A percentile compares a stretch with the other conserved stretches of the same genome.
phyloP scores from a whole-genome alignment of 2,329 filamentous ascomycete species.

The Coccinonectria pachysandricola region DNA sequence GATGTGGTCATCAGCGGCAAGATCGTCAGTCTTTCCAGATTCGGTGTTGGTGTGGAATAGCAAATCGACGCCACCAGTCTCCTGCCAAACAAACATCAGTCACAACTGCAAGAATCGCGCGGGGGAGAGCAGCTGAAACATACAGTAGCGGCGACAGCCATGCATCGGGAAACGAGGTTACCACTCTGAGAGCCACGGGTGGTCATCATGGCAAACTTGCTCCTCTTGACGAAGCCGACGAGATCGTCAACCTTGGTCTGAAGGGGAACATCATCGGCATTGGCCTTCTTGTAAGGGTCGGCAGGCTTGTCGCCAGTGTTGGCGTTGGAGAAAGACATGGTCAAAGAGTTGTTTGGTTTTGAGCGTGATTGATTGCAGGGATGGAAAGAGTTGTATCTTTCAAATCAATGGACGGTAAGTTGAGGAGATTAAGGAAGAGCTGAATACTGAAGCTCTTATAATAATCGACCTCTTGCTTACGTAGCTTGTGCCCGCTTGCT shows the following conservation, averaged over 20 bases:
- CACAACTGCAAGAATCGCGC: constrained; percentile 1
- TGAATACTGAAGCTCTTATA: constrained; percentile 3
- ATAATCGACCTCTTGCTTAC: constrained; percentile 10
- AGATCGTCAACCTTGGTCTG: constrained; percentile 71
- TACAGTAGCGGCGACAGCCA: constrained; percentile 75
- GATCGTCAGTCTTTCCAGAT: constrained; percentile 77
- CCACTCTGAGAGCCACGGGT: constrained; percentile 57
- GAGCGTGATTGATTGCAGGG: constrained; percentile 3
- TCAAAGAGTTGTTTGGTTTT: constrained; percentile 10
- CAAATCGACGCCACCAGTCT: constrained; percentile 67
- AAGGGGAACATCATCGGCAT: constrained; percentile 51
- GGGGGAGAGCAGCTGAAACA: constrained; percentile 5
- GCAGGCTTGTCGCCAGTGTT: constrained; percentile 51
- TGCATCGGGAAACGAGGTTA: constrained; percentile 68
- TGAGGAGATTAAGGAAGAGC: constrained; percentile 7
- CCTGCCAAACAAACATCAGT: constrained; percentile 42
- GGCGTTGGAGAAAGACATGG: constrained; percentile 42
- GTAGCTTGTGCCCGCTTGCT: constrained; percentile 2
- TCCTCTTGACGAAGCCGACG: constrained; percentile 55
- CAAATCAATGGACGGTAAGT: too few species aligned
- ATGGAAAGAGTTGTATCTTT: too few species aligned
- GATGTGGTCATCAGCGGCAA: constrained; percentile 60
- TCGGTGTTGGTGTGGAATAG: constrained; percentile 90
- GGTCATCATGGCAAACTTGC: constrained; percentile 86
- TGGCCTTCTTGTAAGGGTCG: constrained; percentile 74